These are phyloP conservation scores for Mrakia frigida DNA, from an alignment of 768 basidiomycete species.

Conservation along the genomic window DNA sequence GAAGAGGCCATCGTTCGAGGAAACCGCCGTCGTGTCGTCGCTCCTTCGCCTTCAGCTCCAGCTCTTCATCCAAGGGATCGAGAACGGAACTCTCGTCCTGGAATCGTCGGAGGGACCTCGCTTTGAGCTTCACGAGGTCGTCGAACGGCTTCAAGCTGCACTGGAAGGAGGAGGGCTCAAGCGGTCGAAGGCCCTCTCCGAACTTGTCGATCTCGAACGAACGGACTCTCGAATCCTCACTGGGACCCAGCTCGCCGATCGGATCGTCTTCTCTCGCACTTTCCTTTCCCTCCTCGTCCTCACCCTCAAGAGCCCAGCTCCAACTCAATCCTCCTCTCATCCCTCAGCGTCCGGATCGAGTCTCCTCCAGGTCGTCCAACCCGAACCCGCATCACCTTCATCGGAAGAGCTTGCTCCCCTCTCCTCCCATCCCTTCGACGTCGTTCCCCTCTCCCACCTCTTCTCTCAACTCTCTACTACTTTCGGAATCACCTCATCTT, in stretches of 20 bases:
- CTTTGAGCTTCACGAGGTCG: neutral
- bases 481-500: neutral
- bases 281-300: neutral
- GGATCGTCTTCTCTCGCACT: neutral
- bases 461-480: neutral
- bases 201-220: neutral
- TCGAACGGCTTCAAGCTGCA: neutral
- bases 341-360: neutral
- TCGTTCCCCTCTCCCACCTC: neutral
- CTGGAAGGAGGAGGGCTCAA: neutral
- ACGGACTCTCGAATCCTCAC: neutral
- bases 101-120: neutral
- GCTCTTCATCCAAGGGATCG: neutral
- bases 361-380: neutral
- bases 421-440: neutral
- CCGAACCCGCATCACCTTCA: neutral
- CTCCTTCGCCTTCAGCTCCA: neutral
- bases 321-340: neutral
- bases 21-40: neutral
- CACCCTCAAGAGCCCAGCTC: neutral
- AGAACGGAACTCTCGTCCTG: neutral
- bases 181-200: neutral
- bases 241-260: neutral
- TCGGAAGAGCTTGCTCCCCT: neutral
- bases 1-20: conserved; percentile 1